Conservation (phyloP, 2,329 filamentous ascomycete genomes). For the Colletotrichum sp. region DNA sequence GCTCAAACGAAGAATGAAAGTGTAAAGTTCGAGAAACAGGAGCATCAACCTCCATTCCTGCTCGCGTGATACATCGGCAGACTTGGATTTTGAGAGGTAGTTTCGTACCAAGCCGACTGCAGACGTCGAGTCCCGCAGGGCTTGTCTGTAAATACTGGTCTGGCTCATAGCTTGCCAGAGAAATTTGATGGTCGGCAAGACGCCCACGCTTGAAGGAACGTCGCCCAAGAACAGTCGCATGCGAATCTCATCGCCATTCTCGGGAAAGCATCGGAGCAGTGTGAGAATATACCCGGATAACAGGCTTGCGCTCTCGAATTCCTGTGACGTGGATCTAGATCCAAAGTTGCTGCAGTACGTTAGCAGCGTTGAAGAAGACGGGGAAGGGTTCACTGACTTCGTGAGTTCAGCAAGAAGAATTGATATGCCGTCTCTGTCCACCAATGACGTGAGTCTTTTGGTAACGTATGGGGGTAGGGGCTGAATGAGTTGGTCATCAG, state of each 20-base stretch:
- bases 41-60: constrained; percentile 89
- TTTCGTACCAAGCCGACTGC: constrained; percentile 29
- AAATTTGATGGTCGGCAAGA: constrained; percentile 74
- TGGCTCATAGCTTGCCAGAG: constrained; percentile 73
- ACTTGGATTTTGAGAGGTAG: constrained; percentile 28
- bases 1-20: constrained; percentile 88
- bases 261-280: constrained; percentile 83
- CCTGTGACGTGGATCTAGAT: constrained; percentile 28
- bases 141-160: constrained; percentile 34
- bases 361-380: background rate
- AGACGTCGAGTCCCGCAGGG: constrained; percentile 15
- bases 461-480: constrained; percentile 62
- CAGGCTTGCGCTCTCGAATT: constrained; percentile 52
- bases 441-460: constrained; percentile 69
- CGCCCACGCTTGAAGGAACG: constrained; percentile 47
- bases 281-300: constrained; percentile 88
- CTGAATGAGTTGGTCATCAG: constrained; percentile 31
- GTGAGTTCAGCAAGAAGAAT: constrained; percentile 49
- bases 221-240: constrained; percentile 91
- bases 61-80: constrained; percentile 35
- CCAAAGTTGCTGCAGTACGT: constrained; percentile 14
- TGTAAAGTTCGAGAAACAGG: constrained; percentile 92
- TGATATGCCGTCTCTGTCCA: constrained; percentile 77
- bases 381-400: background rate
- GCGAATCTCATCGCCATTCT: constrained; percentile 82